Evolutionary conservation across 1,139 yeast genomes (phyloP).

Genomic region (Yamadazyma triangularis): DNA sequence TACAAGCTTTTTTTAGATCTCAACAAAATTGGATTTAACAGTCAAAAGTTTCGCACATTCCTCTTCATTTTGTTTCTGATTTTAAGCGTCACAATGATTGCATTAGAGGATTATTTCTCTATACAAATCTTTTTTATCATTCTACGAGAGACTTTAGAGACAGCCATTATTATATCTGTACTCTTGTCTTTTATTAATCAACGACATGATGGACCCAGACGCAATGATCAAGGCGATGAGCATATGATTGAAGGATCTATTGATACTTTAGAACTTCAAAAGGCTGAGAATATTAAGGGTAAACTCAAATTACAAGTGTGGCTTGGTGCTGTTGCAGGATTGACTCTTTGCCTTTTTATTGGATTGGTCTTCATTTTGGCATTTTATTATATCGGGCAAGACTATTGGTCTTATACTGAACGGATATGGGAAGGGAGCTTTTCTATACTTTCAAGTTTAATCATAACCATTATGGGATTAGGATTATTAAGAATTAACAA

Average conservation of each 20-base stretch:
- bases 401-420: slow-evolving; percentile 80
- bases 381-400: slow-evolving; percentile 73
- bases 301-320: slow-evolving; percentile 68
- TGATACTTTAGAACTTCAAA: neutral
- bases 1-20: no score
- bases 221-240: no score
- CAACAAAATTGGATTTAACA: no score
- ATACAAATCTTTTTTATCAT: slow-evolving; percentile 84
- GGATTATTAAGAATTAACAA: slow-evolving; percentile 81
- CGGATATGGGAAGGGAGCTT: slow-evolving; percentile 90
- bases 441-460: slow-evolving; percentile 71
- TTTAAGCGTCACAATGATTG: no score
- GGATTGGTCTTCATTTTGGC: slow-evolving; percentile 74
- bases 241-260: neutral
- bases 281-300: slow-evolving; percentile 11
- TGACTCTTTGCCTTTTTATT: slow-evolving; percentile 66
- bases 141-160: slow-evolving; percentile 80
- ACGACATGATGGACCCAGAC: no score
- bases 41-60: no score
- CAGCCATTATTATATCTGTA: slow-evolving; percentile 84
- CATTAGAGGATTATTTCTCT: slow-evolving; percentile 52
- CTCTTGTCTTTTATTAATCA: slow-evolving; percentile 76
- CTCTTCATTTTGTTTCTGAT: no score
- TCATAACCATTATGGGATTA: slow-evolving; percentile 86
- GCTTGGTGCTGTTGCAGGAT: slow-evolving; percentile 74